Percentiles rank a stretch among this genome's conserved stretches.
phyloP scores from a whole-genome alignment of 129 eudicot species.

The Flaveria ramosissima region DNA sequence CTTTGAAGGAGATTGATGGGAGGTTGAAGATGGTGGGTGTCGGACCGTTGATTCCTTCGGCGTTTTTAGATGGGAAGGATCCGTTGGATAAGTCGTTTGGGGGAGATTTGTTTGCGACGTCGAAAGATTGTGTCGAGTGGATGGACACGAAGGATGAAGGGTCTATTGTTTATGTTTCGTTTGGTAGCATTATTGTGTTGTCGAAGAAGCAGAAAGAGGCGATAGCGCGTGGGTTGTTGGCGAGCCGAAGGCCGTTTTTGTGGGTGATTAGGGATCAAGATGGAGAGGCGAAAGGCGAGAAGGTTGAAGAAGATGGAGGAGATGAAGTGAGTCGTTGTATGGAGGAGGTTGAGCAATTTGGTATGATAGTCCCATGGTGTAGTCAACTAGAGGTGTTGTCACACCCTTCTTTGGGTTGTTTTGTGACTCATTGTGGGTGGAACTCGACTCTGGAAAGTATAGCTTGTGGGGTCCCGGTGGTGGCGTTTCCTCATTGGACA shows the following conservation, averaged over 20 bases:
- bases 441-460: slow-evolving; percentile 58
- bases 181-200: slow-evolving; percentile 56
- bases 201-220: slow-evolving; percentile 47
- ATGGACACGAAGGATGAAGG: slow-evolving; percentile 44
- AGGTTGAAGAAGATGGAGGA: slow-evolving; percentile 20
- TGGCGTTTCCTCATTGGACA: slow-evolving; percentile 71
- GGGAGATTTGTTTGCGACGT: slow-evolving; percentile 42
- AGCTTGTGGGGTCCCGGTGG: slow-evolving; percentile 58
- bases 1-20: slow-evolving; percentile 19
- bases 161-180: slow-evolving; percentile 54
- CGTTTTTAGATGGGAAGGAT: slow-evolving; percentile 40
- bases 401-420: slow-evolving; percentile 52
- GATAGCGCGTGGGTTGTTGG: slow-evolving; percentile 44
- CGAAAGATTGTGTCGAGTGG: slow-evolving; percentile 36
- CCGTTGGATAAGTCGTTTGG: slow-evolving; percentile 46
- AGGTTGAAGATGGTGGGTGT: slow-evolving; percentile 15
- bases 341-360: slow-evolving; percentile 21
- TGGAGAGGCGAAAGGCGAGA: slow-evolving; percentile 32
- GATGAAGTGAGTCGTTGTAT: neutral
- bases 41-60: slow-evolving; percentile 71
- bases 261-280: slow-evolving; percentile 55
- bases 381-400: slow-evolving; percentile 53
- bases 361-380: slow-evolving; percentile 53
- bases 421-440: slow-evolving; percentile 73
- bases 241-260: slow-evolving; percentile 37